Evolutionary conservation across 129 eudicot species (phyloP).

Genomic region (Helianthus tuberosus): DNA sequence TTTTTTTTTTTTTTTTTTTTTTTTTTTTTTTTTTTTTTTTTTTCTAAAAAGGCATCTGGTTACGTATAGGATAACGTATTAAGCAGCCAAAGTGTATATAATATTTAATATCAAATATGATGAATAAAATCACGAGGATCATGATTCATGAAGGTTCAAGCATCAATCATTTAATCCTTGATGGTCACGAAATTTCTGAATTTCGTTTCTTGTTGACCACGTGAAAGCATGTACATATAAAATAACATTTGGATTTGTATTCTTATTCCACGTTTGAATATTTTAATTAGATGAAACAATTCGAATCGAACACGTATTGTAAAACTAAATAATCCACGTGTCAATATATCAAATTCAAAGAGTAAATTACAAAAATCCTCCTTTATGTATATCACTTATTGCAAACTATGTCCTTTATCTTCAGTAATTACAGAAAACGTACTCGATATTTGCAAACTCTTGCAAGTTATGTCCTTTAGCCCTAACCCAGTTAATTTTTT

Average conservation of each 20-base stretch:
- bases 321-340: neutral
- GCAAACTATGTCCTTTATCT: too few species aligned
- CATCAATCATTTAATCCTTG: conserved; percentile 12
- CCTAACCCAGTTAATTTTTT: too few species aligned
- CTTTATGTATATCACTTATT: too few species aligned
- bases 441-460: too few species aligned
- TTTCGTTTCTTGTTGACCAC: conserved; percentile 33
- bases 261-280: conserved; percentile 14
- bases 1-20: neutral
- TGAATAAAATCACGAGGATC: conserved; percentile 24
- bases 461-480: too few species aligned
- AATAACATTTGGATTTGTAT: conserved; percentile 3
- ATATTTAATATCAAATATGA: neutral
- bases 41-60: neutral
- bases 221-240: conserved; percentile 21
- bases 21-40: neutral
- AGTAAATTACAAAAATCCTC: too few species aligned
- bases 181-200: conserved; percentile 13
- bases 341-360: conserved; percentile 9
- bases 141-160: conserved; percentile 23
- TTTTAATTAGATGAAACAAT: conserved; percentile 12
- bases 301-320: conserved; percentile 8
- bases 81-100: neutral
- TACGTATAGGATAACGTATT: neutral
- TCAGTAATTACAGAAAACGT: too few species aligned